A percentile compares a stretch with the other conserved stretches of the same genome.
phyloP scores from a whole-genome alignment of 768 basidiomycete species.

The Chalciporus piperatus region DNA sequence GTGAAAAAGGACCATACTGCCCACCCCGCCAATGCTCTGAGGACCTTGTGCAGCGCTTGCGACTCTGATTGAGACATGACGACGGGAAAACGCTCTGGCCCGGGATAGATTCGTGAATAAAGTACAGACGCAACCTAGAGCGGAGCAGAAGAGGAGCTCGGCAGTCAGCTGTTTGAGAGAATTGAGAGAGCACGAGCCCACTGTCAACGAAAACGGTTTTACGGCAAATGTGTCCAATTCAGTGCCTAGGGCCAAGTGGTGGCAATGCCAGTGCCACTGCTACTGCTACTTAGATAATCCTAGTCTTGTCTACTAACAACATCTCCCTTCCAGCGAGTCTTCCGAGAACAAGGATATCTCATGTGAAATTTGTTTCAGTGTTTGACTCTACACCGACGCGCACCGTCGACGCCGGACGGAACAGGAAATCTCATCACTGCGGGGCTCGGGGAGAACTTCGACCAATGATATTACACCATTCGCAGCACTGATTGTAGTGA shows the following conservation, averaged over 20 bases:
- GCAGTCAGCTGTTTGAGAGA: background rate
- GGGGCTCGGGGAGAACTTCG: too few relatives aligned
- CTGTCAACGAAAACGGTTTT: background rate
- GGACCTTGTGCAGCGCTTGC: conserved; percentile 59
- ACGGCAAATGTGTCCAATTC: background rate
- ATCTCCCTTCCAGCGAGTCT: too few relatives aligned
- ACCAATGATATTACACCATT: too few relatives aligned
- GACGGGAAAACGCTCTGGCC: background rate
- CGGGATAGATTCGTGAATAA: conserved; percentile 11
- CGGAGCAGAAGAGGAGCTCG: background rate
- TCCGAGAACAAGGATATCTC: too few relatives aligned
- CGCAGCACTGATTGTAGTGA: too few relatives aligned
- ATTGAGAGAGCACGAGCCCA: background rate
- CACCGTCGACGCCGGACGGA: too few relatives aligned
- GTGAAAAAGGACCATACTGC: conserved; percentile 87
- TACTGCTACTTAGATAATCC: too few relatives aligned
- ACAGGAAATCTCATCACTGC: too few relatives aligned
- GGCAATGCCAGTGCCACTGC: too few relatives aligned
- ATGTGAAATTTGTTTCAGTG: too few relatives aligned
- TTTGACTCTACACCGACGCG: too few relatives aligned
- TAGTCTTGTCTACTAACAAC: background rate
- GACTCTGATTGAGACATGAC: conserved; percentile 33
- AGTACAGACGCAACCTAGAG: conserved; percentile 1
- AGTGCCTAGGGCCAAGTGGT: too few relatives aligned
- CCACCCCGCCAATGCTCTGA: conserved; percentile 68